phyloP scores from a whole-genome alignment of 2,329 filamentous ascomycete species.

The Sclerotinia borealis region DNA sequence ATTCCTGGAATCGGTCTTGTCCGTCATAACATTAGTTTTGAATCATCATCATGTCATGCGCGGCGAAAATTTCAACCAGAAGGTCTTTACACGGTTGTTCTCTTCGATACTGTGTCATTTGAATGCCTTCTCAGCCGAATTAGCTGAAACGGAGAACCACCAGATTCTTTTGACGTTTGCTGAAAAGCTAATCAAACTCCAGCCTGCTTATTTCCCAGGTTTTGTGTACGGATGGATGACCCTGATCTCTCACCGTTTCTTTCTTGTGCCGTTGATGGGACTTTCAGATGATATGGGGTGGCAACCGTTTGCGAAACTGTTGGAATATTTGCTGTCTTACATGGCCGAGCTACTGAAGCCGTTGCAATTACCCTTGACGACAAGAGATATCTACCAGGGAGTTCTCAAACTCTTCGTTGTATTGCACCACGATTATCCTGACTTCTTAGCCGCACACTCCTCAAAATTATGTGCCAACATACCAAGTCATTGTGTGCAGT shows the following conservation, averaged over 20 bases:
- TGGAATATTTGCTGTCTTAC: slow-evolving; percentile 66
- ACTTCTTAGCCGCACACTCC: slow-evolving; percentile 86
- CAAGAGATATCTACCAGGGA: slow-evolving; percentile 79
- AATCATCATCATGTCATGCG: slow-evolving; percentile 79
- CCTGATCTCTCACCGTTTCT: slow-evolving; percentile 76
- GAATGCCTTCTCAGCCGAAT: slow-evolving; percentile 49
- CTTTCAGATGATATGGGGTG: slow-evolving; percentile 66
- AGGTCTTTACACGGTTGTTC: slow-evolving; percentile 86
- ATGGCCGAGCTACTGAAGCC: slow-evolving; percentile 76
- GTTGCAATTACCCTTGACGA: slow-evolving; percentile 58
- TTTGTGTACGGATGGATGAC: slow-evolving; percentile 83
- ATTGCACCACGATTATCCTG: slow-evolving; percentile 88
- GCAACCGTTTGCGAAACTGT: slow-evolving; percentile 65
- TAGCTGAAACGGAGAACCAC: slow-evolving; percentile 55
- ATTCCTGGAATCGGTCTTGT: slow-evolving; percentile 72
- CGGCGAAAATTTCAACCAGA: slow-evolving; percentile 76
- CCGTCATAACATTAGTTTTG: slow-evolving; percentile 72
- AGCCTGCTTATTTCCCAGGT: slow-evolving; percentile 69
- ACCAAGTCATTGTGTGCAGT: slow-evolving; percentile 75
- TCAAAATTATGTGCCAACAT: slow-evolving; percentile 75
- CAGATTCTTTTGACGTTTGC: slow-evolving; percentile 69
- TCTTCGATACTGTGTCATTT: slow-evolving; percentile 77
- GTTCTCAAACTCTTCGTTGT: slow-evolving; percentile 76
- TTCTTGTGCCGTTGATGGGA: slow-evolving; percentile 72
- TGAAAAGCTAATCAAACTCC: slow-evolving; percentile 63